Evolutionary conservation across 371 early-diverging fungal genomes (phyloP), one percentile per base, ranked within the genome.

Genomic region (Capillidium heterosporum): DNA sequence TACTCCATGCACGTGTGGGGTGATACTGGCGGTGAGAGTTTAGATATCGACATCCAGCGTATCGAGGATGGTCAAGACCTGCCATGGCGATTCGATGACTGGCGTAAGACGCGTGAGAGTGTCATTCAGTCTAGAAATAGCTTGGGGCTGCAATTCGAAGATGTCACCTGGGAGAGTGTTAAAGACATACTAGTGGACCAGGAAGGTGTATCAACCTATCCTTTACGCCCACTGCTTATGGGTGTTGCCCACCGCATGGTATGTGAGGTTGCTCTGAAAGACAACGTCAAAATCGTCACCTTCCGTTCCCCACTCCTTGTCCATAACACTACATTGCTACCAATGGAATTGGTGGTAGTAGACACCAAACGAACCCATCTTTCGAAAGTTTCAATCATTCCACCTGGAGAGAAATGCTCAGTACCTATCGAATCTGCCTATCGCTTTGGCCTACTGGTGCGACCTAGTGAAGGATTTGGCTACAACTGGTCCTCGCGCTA

Each of bases 61-160:
- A 65, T 92, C 11, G 66, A 72, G 24, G 80, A 91, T 60, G 83
- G 83, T 8, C 71, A 70, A 4, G 85, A 84, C 26, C 66, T 89
- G 31, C 81, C 89, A 4, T 97, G 94, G 93, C 78, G 88, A 42
- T 96, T 95, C 62, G 94, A 92, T 56, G 91, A 95, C 64, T 97
- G 95, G 95, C 74, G 88, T 46, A 81, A 78, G 48, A 81, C 82
- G 65, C 84, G 95, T 53, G 93, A 94, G 70, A 84, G 76, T 62
- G 59, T 65, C 56, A 54, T 58, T 24, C 73, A 65, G 46, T 64
- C 63, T 57, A 74, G 79, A 41, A 89, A 91, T 61, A 74, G 75
- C 44, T 62, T 96, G 0, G 89, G 85, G 27, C 61, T 95, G 1
- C 91, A 90, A 65, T 74, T 95, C 55, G 76, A 85, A 49, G 85